These are phyloP conservation scores for Boletus fagicola DNA, from an alignment of 768 basidiomycete genomes.

Conservation along the genomic window DNA sequence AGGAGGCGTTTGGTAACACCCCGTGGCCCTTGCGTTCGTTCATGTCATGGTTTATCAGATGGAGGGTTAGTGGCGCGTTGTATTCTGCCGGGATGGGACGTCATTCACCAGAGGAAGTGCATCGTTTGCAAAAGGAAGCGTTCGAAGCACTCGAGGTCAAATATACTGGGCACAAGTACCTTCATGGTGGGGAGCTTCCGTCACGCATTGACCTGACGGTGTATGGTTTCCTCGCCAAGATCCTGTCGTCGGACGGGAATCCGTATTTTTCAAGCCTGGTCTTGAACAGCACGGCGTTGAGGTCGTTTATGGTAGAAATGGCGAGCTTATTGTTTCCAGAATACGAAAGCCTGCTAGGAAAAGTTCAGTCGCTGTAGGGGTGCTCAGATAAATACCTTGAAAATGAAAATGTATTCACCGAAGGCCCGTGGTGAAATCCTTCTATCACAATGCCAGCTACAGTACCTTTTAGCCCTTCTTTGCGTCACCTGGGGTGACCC, in stretches of 20 bases:
- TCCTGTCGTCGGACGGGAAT: slow-evolving; percentile 19
- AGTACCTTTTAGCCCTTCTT: too few relatives aligned
- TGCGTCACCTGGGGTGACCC: too few relatives aligned
- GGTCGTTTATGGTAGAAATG: slow-evolving; percentile 20
- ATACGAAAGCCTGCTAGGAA: slow-evolving; percentile 18
- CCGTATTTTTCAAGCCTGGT: slow-evolving; percentile 27
- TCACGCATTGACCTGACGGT: slow-evolving; percentile 30
- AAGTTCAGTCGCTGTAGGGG: background rate
- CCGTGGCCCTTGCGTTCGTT: background rate
- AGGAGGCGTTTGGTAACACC: background rate
- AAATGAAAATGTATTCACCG: background rate
- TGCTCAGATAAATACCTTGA: background rate
- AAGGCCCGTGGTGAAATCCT: too few relatives aligned
- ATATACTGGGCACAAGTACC: slow-evolving; percentile 21
- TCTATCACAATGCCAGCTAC: too few relatives aligned
- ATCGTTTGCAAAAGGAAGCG: slow-evolving; percentile 28
- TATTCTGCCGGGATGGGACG: slow-evolving; percentile 28
- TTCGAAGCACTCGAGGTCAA: slow-evolving; percentile 31
- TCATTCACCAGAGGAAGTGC: slow-evolving; percentile 31
- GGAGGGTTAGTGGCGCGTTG: slow-evolving; percentile 5
- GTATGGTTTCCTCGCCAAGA: slow-evolving; percentile 31
- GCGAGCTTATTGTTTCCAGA: slow-evolving; percentile 29
- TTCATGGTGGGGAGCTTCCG: slow-evolving; percentile 25
- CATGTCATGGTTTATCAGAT: background rate
- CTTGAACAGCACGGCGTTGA: slow-evolving; percentile 18